Base-by-base conservation (phyloP, 345 rosid species). In the Microthlaspi erraticum region DNA sequence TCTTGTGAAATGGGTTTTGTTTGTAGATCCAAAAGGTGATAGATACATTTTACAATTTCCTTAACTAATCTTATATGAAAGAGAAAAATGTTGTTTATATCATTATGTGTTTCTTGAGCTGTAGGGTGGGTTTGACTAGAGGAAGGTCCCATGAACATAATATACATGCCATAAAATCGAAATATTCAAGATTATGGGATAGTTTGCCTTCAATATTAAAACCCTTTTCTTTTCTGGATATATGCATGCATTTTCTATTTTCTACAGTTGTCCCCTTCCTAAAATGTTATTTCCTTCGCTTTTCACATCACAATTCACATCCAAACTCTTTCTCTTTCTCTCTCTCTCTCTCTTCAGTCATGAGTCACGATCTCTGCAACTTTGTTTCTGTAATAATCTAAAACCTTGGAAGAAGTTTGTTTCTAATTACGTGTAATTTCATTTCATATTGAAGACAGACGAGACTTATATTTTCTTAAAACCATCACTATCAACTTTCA, bases 391-490 rank as follows among this genome's bases (percentile, higher is more conserved):
- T 31, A 67, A 67, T 51, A 60, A 67, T 52, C 17, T 14, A 51
- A 60, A 56, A 74, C 31, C 48, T 36, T 52, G 68, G 67, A 36
- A 60, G 13, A 74, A 23, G 73, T 34, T 74, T 67, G n/a, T 62
- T 74, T 67, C 73, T 37, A 60, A 9, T 60, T 43, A 52, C 68
- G 64, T 74, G 78, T 23, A 67, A 74, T 32, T 52, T 67, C 73
- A 60, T 26, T 46, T 74, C 73, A 74, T 37, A 60, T 52, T 26
- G 16, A 74, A 66, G 68, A 59, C 73, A 51, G 78, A 74, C 36
- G 26, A 32, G 73, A 74, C 73, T 44, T 74, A 54, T 43, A 8
- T 44, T 4, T 60, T 52, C 68, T 59, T 36, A 67, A 74, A 60
- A 43, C 73, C 78, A 67, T 74, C 73, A 52, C 62, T 45, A 45